Base-by-base conservation (phyloP, 2,329 filamentous ascomycete genomes). In the Elsinoe arachidis region DNA sequence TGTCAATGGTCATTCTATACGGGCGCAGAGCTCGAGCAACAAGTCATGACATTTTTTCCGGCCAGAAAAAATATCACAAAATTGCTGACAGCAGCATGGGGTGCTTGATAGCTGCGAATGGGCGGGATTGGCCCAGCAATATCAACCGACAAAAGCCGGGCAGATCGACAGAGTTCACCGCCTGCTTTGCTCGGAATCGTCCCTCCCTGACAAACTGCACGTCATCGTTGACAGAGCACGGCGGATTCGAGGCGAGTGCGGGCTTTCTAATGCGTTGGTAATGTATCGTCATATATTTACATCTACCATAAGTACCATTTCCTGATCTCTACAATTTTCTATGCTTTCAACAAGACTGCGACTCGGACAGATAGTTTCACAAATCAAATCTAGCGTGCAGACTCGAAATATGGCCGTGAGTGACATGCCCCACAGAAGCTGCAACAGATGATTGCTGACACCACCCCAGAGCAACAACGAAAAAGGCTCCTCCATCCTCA, bases 401-500 rank as follows among this genome's bases (percentile, higher is more conserved):
- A 43, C 43, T 23, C 51, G 57, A 34, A 61, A 49, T 19, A 61
- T 61, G 57, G 57, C 57, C 2, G 59, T 61, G 26, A 35, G 59
- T 56, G 9, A 5, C 15, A 12, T 53, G 17, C 10, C 49, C 12
- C 12, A 6, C n/a, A 19, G 14, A 35, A 34, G n/a, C 12, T 19
- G 6, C 10, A 4, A 15, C 9, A 11, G 17, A 43, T 1, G 1
- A 11, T 9, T 30, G 19, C 19, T 46, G 26, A 46, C 19, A 26
- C 21, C n/a, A n/a, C 17, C 4, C 30, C 37, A 61, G 60, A 61
- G 54, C 41, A 30, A 57, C 47, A 61, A 64, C 44, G 61, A 64
- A 41, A 65, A 69, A 11, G 19, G 34, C 59, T 62, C 67, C 56
- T 61, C 65, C 17, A 89, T 95, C 70, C 91, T 90, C 46, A 83